These are phyloP conservation scores for Clavariopsis aquatica DNA, from an alignment of 495 filamentous ascomycete genomes.

Conservation along the genomic window DNA sequence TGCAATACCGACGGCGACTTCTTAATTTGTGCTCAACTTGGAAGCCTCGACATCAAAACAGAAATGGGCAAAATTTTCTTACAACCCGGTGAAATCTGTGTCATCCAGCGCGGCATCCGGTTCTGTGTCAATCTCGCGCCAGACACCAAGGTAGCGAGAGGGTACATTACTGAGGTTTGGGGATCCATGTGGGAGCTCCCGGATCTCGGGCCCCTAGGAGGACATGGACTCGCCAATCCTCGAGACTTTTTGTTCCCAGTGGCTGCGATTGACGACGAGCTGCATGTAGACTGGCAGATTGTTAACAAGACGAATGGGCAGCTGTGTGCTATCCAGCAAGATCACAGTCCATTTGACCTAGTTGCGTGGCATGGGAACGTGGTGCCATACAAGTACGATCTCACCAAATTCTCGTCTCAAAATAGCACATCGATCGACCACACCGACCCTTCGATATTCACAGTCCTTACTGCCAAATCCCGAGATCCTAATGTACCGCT, in stretches of 20 bases:
- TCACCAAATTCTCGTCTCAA: conserved; percentile 50
- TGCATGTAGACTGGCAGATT: conserved; percentile 46
- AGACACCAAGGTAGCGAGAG: conserved; percentile 42
- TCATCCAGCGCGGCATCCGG: conserved; percentile 47
- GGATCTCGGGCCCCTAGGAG: conserved; percentile 48
- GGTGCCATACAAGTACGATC: conserved; percentile 51
- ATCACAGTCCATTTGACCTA: conserved; percentile 49
- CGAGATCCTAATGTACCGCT: conserved; percentile 46
- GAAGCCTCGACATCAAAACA: conserved; percentile 49
- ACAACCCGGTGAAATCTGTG: conserved; percentile 50
- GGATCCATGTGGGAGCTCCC: conserved; percentile 49
- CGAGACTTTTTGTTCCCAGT: conserved; percentile 50
- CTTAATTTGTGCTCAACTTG: conserved; percentile 48
- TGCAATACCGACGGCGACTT: conserved; percentile 51
- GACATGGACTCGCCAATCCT: conserved; percentile 48
- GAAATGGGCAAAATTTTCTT: conserved; percentile 50
- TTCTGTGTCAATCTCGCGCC: conserved; percentile 42
- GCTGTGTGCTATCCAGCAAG: conserved; percentile 47
- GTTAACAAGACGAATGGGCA: conserved; percentile 48
- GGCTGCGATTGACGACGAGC: conserved; percentile 47
- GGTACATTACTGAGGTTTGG: conserved; percentile 50
- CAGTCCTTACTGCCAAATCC: conserved; percentile 48
- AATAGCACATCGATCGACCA: conserved; percentile 50
- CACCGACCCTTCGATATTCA: conserved; percentile 49
- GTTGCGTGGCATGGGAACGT: conserved; percentile 52